Evolutionary conservation across 495 filamentous ascomycete species (phyloP).

Genomic region (Filosporella fistucella): DNA sequence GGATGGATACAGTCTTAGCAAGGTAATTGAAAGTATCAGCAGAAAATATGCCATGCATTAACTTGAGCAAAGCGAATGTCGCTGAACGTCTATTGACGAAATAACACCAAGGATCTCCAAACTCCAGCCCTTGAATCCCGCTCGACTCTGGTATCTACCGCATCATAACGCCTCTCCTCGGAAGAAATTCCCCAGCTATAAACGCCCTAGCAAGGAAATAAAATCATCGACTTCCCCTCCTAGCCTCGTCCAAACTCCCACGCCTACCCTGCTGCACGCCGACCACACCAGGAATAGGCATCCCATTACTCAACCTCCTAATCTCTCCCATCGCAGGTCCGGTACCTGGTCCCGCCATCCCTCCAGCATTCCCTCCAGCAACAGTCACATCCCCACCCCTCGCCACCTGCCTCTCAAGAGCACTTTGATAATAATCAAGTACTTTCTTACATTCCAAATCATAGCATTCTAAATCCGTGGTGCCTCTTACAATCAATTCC

Average conservation of each 20-base stretch:
- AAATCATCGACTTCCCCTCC: background rate
- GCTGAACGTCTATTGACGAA: no score
- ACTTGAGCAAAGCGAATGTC: no score
- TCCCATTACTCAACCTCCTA: background rate
- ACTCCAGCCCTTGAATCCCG: no score
- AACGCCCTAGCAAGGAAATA: no score
- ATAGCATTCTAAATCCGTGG: constrained; percentile 13
- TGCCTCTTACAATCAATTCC: background rate
- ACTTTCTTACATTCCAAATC: constrained; percentile 10
- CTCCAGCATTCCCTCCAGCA: background rate
- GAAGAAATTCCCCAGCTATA: no score
- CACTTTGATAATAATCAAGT: constrained; percentile 3
- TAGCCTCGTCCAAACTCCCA: background rate
- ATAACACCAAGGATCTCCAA: no score
- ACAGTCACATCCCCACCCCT: background rate
- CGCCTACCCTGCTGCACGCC: background rate
- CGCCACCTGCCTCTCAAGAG: constrained; percentile 4
- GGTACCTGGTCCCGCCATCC: background rate
- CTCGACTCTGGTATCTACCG: no score
- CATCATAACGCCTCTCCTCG: no score
- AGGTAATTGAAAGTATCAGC: no score
- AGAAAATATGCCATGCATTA: no score
- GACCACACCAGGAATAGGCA: background rate
- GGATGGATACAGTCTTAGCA: no score
- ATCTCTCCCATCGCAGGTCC: background rate